A percentile compares a stretch with the other conserved stretches of the same genome.
Evolutionary conservation across 164 flowering plant species (phyloP).

Genomic region (Litsea cubeba): DNA sequence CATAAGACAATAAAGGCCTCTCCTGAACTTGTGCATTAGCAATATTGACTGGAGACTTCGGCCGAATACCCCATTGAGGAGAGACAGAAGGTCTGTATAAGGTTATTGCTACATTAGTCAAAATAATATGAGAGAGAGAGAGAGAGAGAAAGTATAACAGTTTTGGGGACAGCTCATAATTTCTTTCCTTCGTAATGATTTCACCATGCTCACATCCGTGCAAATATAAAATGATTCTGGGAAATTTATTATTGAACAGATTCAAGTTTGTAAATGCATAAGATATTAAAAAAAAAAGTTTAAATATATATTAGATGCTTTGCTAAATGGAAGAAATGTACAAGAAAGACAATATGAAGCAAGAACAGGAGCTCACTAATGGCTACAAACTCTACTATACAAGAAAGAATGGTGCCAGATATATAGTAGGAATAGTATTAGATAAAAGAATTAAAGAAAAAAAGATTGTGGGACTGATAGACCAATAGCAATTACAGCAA

Average conservation of each 20-base stretch:
- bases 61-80: background rate
- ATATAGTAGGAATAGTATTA: too few relatives aligned
- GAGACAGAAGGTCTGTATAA: slow-evolving; percentile 1
- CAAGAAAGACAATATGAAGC: too few relatives aligned
- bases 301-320: too few relatives aligned
- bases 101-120: background rate
- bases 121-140: background rate
- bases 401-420: too few relatives aligned
- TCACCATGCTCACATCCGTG: background rate
- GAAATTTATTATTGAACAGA: background rate
- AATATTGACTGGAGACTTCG: background rate
- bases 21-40: background rate
- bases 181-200: background rate
- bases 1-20: background rate
- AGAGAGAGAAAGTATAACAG: background rate
- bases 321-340: too few relatives aligned
- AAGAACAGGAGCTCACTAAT: too few relatives aligned
- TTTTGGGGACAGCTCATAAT: background rate
- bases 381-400: too few relatives aligned
- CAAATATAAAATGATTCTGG: background rate
- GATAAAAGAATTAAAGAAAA: too few relatives aligned
- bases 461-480: too few relatives aligned
- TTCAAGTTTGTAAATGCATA: background rate
- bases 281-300: background rate
- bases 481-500: too few relatives aligned